Evolutionary conservation across 306 rosid genomes (phyloP), one percentile per base, ranked within the genome.

Genomic region (Acacia acuminata): DNA sequence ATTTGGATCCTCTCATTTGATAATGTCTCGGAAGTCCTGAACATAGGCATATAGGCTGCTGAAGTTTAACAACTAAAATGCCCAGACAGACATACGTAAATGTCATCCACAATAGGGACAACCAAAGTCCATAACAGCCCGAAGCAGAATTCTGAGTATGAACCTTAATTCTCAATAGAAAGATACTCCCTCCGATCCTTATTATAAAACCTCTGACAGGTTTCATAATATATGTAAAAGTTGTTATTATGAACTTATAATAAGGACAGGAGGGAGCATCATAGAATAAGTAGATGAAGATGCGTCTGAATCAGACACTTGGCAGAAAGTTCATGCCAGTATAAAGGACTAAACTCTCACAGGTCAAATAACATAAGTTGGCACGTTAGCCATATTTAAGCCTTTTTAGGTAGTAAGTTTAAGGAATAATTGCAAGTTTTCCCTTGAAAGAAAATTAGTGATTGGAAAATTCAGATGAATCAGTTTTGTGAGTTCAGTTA

Each of bases 281-380:
- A 58, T 3, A n/a, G 10, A n/a, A 22, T 58, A 60, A 30, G 30
- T 30, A 64, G 24, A 30, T 64, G 40, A 64, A 64, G 69, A 13
- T 0, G 69, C 20, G 7, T 30, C 69, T 14, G 20, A 38, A 64
- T 27, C 8, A 64, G 40, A 20, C 25, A 42, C 45, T 79, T 60
- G 9, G 24, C 61, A 40, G 63, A 20, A 79, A 63, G 20, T 81
- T 63, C 43, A 34, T 50, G 56, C 67, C 8, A 71, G 66, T 42
- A 16, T 42, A 50, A 24, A 79, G 0, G 61, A 19, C 45, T 79
- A 43, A 81, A 81, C 27, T 16, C 58, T 48, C 73, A 30, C 73
- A 47, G 64, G 30, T 34, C 66, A 60, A 10, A 24, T 60, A 22
- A 22, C 32, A 3, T 3, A 22, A 24, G 16, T 60, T 22, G 66